Evolutionary conservation across 2,329 filamentous ascomycete species (phyloP), one percentile per base, ranked within the genome.

Genomic region (Verticillium isaacii): DNA sequence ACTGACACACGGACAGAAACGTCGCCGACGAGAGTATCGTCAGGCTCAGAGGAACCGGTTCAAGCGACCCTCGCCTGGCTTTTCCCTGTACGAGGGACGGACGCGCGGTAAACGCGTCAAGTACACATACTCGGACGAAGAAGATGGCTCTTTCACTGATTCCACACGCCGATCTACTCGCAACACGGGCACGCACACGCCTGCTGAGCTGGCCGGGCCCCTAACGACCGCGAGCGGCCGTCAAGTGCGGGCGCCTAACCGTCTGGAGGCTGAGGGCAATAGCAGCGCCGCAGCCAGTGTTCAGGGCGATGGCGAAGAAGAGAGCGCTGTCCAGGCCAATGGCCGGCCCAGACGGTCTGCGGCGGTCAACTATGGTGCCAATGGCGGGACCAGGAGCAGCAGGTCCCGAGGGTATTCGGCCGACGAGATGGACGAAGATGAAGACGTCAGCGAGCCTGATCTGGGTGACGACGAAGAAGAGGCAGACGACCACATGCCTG

Each of bases 31-130:
- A 62, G 95, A 99, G 70, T 98, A 99, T 71, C 89, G 95, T 17
- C 86, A 92, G 72, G 84, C 87, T 68, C 91, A 92, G 65, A 94
- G 94, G 71, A 91, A 94, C 64, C 89, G 91, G 63, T 98, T 98
- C 77, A 85, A 90, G 67, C 87, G 93, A 5, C 92, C 93, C 6
- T 93, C 97, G 68, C 89, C 90, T 11, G 93, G 93, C 5, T 96
- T 94, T 72, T 97, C 93, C 1, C 81, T 96, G 62, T 99, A 99
- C 74, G 95, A 99, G 78, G 95, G 95, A 58, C 91, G 95, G 60
- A 99, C 96, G 5, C 88, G 95, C 63, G 95, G 95, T 61, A 98
- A 99, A 80, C 90, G 94, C 64, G 90, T 96, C 78, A 96, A 93
- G 75, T 99, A 99, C 72, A 99, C 92, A 0, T 99, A 91, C 72